Evolutionary conservation across 148 eudicot species (phyloP).

Genomic region (Linanthus parryae): DNA sequence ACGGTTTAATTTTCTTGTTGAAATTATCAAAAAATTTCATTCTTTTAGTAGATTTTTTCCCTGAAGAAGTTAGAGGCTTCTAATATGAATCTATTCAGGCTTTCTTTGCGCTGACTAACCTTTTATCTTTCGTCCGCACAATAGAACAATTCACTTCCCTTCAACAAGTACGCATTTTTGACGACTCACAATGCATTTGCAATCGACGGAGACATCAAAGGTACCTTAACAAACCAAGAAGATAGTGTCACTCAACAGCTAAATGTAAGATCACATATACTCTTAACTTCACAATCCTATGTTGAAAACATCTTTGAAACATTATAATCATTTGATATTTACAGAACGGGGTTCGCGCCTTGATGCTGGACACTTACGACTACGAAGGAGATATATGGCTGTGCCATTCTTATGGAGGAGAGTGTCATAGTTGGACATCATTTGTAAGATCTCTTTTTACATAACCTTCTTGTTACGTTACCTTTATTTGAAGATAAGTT

Average conservation of each 20-base stretch:
- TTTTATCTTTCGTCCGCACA: too few relatives aligned
- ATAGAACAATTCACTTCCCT: constrained; percentile 75
- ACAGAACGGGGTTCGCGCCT: constrained; percentile 79
- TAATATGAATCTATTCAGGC: too few relatives aligned
- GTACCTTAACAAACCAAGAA: constrained; percentile 61
- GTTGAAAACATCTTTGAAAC: too few relatives aligned
- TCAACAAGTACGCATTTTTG: constrained; percentile 87
- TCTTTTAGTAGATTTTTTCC: too few relatives aligned
- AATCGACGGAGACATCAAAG: constrained; percentile 49
- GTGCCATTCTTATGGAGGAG: constrained; percentile 75
- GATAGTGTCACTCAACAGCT: constrained; percentile 64
- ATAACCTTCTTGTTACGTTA: neutral
- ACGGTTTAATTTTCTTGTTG: too few relatives aligned
- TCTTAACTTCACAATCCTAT: too few relatives aligned
- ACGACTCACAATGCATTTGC: constrained; percentile 80
- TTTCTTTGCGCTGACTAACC: too few relatives aligned
- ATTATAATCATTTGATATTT: neutral
- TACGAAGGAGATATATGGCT: constrained; percentile 67
- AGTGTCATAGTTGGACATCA: constrained; percentile 60
- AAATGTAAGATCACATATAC: constrained; percentile 57
- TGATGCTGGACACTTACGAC: constrained; percentile 83
- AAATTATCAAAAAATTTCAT: too few relatives aligned
- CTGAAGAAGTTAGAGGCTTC: too few relatives aligned
- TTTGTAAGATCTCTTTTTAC: constrained; percentile 39
- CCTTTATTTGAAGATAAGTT: neutral